phyloP scores from a whole-genome alignment of 805 yeast genomes.

The Yarrowia deformans region DNA sequence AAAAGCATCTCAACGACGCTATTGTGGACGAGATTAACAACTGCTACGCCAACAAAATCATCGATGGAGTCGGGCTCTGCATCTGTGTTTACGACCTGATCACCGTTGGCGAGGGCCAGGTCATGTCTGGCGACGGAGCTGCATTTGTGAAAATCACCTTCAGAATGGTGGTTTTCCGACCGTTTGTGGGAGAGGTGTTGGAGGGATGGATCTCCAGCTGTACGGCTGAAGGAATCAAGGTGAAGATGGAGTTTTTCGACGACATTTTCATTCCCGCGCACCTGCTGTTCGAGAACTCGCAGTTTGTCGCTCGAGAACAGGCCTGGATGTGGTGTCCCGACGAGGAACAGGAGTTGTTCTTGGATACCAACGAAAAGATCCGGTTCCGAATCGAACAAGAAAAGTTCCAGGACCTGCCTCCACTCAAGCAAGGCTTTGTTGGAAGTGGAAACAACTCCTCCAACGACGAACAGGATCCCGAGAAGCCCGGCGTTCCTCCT shows the following conservation, averaged over 20 bases:
- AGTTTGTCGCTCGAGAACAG: slow-evolving; percentile 71
- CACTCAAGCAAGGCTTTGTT: slow-evolving; percentile 64
- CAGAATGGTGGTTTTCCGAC: slow-evolving; percentile 84
- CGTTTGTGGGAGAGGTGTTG: slow-evolving; percentile 90
- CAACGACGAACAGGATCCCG: slow-evolving; percentile 43
- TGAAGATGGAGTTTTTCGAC: slow-evolving; percentile 85
- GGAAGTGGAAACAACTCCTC: slow-evolving; percentile 46
- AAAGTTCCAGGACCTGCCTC: slow-evolving; percentile 81
- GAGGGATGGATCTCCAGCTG: slow-evolving; percentile 94
- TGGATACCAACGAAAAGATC: slow-evolving; percentile 90
- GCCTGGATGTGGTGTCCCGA: slow-evolving; percentile 92
- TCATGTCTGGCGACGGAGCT: slow-evolving; percentile 95
- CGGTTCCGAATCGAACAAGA: slow-evolving; percentile 92
- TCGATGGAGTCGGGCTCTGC: slow-evolving; percentile 84
- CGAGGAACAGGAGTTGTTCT: slow-evolving; percentile 73
- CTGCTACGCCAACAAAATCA: slow-evolving; percentile 85
- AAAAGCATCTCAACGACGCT: slow-evolving; percentile 72
- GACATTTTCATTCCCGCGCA: slow-evolving; percentile 89
- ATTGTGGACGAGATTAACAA: slow-evolving; percentile 79
- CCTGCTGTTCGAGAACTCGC: slow-evolving; percentile 79
- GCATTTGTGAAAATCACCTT: slow-evolving; percentile 76
- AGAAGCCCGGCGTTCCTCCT: slow-evolving; percentile 62
- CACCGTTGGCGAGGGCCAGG: slow-evolving; percentile 83
- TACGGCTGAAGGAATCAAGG: slow-evolving; percentile 83
- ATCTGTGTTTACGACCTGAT: slow-evolving; percentile 83